These are phyloP conservation scores for Eucalyptus caleyi DNA, from an alignment of 345 rosid species.

Conservation along the genomic window DNA sequence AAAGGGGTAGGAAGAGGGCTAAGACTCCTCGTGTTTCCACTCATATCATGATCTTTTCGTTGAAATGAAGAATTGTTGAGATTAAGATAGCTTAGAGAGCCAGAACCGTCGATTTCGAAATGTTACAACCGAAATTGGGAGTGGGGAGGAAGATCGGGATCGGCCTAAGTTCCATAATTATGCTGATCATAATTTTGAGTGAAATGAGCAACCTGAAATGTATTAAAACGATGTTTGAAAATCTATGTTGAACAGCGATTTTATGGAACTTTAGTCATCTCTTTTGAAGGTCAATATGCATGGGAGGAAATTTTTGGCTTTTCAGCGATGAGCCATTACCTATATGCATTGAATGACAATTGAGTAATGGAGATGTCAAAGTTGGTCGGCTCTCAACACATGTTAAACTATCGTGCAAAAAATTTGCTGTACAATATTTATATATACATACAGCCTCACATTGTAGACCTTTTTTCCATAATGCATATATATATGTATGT, in stretches of 20 bases:
- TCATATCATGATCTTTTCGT: neutral
- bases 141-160: neutral
- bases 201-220: neutral
- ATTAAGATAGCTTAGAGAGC: neutral
- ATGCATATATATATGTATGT: too few relatives aligned
- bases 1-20: neutral
- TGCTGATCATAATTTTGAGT: neutral
- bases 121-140: neutral
- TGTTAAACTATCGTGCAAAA: neutral
- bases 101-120: neutral
- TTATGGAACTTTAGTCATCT: neutral
- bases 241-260: neutral
- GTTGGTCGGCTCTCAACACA: neutral
- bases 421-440: neutral
- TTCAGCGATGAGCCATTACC: neutral
- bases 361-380: neutral
- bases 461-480: neutral
- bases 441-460: neutral
- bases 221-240: neutral
- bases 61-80: neutral
- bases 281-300: neutral
- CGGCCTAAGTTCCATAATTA: neutral
- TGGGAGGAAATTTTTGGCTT: neutral
- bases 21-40: neutral
- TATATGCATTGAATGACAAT: neutral